A percentile compares a stretch with the other conserved stretches of the same genome.
Conservation (phyloP, 306 rosid genomes). For the Casuarina cunninghamiana region DNA sequence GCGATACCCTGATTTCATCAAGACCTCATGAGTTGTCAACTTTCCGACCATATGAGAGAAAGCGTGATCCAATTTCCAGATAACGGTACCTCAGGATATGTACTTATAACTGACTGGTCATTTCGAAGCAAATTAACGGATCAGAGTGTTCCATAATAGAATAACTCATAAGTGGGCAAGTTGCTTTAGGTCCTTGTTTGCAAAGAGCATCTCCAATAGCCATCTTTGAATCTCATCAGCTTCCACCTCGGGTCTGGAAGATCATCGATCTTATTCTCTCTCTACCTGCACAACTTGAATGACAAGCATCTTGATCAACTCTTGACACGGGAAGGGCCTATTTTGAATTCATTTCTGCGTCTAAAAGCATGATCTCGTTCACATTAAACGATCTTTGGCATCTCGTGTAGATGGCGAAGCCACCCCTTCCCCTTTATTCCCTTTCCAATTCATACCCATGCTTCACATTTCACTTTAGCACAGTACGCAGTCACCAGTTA, state of each 20-base stretch:
- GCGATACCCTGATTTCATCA: too few relatives aligned
- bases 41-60: background rate
- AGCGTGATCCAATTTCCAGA: background rate
- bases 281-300: background rate
- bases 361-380: background rate
- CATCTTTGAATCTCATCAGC: constrained; percentile 15
- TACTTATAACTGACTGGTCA: background rate
- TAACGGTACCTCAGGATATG: background rate
- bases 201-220: constrained; percentile 2
- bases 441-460: background rate
- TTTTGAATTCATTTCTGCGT: background rate
- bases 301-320: background rate
- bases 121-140: background rate
- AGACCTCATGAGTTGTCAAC: background rate
- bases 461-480: background rate
- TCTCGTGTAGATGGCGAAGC: background rate
- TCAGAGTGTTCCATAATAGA: background rate
- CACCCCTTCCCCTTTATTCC: background rate
- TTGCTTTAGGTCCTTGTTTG: constrained; percentile 10
- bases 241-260: background rate
- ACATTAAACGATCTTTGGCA: background rate
- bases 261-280: constrained; percentile 4
- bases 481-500: too few relatives aligned
- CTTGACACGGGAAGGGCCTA: background rate
- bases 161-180: constrained; percentile 18